phyloP scores from a whole-genome alignment of 1,139 yeast genomes.

The Williopsis jadinii region DNA sequence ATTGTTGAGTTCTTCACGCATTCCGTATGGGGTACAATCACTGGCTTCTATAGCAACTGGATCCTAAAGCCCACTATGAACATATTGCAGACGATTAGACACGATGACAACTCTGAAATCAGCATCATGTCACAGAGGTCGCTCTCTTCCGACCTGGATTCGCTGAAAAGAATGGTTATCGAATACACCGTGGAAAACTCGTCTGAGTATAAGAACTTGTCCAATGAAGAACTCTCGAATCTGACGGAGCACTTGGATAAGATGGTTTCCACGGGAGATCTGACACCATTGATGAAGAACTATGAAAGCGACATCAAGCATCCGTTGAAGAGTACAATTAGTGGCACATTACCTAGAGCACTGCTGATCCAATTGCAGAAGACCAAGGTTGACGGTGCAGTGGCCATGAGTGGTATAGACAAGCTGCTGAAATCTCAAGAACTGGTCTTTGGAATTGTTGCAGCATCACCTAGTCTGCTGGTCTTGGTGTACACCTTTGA shows the following conservation, averaged over 20 bases:
- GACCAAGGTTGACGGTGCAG: slow-evolving; percentile 89
- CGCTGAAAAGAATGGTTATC: slow-evolving; percentile 81
- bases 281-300: slow-evolving; percentile 69
- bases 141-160: slow-evolving; percentile 66
- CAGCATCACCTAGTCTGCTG: slow-evolving; percentile 73
- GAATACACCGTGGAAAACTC: slow-evolving; percentile 54
- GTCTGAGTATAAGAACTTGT: slow-evolving; percentile 22
- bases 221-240: slow-evolving; percentile 13
- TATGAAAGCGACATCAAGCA: slow-evolving; percentile 71
- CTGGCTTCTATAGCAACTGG: slow-evolving; percentile 78
- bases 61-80: slow-evolving; percentile 68
- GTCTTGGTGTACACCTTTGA: slow-evolving; percentile 41
- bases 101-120: slow-evolving; percentile 59
- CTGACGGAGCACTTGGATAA: slow-evolving; percentile 24
- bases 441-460: slow-evolving; percentile 83
- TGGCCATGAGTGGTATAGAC: slow-evolving; percentile 88
- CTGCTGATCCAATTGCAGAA: slow-evolving; percentile 86
- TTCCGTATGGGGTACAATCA: slow-evolving; percentile 54
- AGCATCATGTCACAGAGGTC: slow-evolving; percentile 79
- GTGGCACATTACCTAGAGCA: slow-evolving; percentile 70
- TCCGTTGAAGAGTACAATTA: slow-evolving; percentile 57
- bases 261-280: slow-evolving; percentile 58
- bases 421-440: slow-evolving; percentile 85
- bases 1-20: slow-evolving; percentile 49
- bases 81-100: slow-evolving; percentile 72